These are phyloP conservation scores for Mikania micrantha DNA, from an alignment of 129 eudicot genomes.

Conservation along the genomic window DNA sequence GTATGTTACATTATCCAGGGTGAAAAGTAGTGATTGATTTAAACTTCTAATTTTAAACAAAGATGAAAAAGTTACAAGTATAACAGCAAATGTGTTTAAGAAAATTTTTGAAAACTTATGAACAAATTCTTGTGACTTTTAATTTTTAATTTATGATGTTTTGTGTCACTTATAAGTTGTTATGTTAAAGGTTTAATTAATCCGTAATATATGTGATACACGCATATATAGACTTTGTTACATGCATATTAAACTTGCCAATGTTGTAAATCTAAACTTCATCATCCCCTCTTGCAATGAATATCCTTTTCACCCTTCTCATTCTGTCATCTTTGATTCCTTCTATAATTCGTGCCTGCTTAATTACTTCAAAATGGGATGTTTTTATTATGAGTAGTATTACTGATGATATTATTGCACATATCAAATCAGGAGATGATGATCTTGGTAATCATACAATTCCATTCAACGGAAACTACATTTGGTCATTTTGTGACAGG, in stretches of 20 bases:
- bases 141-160: too few relatives aligned
- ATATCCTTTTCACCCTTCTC: neutral
- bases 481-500: constrained; percentile 13
- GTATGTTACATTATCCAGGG: too few relatives aligned
- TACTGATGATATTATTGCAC: neutral
- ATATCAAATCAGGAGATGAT: constrained; percentile 16
- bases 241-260: neutral
- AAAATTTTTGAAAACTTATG: too few relatives aligned
- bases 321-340: neutral
- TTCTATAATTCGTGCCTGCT: neutral
- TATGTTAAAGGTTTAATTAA: too few relatives aligned
- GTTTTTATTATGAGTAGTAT: neutral
- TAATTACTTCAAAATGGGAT: neutral
- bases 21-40: too few relatives aligned
- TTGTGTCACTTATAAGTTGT: too few relatives aligned
- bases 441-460: constrained; percentile 20
- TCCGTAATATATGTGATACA: too few relatives aligned
- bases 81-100: too few relatives aligned
- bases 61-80: too few relatives aligned
- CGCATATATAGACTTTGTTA: neutral
- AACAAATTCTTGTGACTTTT: too few relatives aligned
- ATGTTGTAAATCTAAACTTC: too few relatives aligned
- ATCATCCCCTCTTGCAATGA: neutral
- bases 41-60: too few relatives aligned
- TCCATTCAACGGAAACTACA: neutral